Conservation (phyloP, 768 basidiomycete genomes). For the Xerocomus potaroensis region DNA sequence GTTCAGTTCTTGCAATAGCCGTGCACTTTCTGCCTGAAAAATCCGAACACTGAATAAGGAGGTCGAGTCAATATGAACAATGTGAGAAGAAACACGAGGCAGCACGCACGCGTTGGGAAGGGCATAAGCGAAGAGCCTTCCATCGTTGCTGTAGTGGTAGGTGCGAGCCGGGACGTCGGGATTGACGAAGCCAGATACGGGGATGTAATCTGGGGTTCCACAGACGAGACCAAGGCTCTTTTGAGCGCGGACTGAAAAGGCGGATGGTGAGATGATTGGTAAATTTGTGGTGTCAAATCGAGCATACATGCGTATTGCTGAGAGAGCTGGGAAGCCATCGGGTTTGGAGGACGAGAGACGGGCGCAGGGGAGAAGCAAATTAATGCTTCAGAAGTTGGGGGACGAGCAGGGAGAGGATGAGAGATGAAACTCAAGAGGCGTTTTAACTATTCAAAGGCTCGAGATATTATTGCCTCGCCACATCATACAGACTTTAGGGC, state of each 20-base stretch:
- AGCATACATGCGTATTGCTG: constrained; percentile 84
- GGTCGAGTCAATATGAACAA: constrained; percentile 10
- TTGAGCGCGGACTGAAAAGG: constrained; percentile 78
- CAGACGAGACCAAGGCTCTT: constrained; percentile 86
- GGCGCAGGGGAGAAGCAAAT: constrained; percentile 59
- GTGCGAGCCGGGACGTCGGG: constrained; percentile 73
- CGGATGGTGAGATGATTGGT: constrained; percentile 13
- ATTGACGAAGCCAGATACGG: constrained; percentile 56
- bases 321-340: constrained; percentile 70
- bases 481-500: constrained; percentile 17
- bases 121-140: constrained; percentile 82
- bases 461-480: not conserved
- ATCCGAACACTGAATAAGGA: constrained; percentile 57
- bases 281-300: constrained; percentile 4
- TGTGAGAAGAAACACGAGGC: constrained; percentile 14
- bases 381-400: constrained; percentile 63
- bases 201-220: constrained; percentile 71
- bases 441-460: not conserved
- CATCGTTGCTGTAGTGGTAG: constrained; percentile 81
- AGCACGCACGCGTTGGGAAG: constrained; percentile 64
- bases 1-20: constrained; percentile 70
- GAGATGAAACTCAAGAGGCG: constrained; percentile 22
- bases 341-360: constrained; percentile 30
- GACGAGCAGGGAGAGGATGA: constrained; percentile 16
- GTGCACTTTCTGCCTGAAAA: constrained; percentile 67